phyloP scores from a whole-genome alignment of 1,139 yeast genomes.

The Debaryomycetaceae sp. region DNA sequence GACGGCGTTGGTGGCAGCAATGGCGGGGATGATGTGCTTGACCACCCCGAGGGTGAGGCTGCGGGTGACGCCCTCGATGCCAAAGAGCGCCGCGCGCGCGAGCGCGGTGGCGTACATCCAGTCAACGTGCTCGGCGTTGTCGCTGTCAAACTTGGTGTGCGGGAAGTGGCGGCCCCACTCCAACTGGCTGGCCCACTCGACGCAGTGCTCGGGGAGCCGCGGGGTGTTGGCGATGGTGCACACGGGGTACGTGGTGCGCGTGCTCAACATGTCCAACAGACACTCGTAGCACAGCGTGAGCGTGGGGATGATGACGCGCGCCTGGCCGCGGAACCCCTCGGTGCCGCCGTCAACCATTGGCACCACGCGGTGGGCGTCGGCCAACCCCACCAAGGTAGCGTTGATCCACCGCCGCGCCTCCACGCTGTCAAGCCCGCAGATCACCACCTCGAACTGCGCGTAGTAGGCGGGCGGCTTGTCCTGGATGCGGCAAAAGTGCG shows the following conservation, averaged over 20 bases:
- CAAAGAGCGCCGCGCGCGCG: conserved; percentile 57
- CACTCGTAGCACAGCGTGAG: conserved; percentile 91
- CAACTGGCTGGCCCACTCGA: conserved; percentile 82
- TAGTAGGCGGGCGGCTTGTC: conserved; percentile 66
- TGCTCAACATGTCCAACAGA: conserved; percentile 70
- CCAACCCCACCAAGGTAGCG: conserved; percentile 62
- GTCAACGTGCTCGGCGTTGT: conserved; percentile 61
- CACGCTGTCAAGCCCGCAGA: conserved; percentile 87
- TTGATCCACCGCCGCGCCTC: conserved; percentile 94
- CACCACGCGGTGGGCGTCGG: conserved; percentile 52
- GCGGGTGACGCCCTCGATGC: conserved; percentile 70
- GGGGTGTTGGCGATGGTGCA: conserved; percentile 96
- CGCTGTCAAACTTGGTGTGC: conserved; percentile 56
- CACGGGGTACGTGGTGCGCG: conserved; percentile 74
- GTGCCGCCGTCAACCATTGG: conserved; percentile 96
- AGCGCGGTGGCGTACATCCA: conserved; percentile 59
- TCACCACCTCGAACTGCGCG: conserved; percentile 62
- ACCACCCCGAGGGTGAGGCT: conserved; percentile 80
- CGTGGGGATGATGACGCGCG: conserved; percentile 82
- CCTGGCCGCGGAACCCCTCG: conserved; percentile 91
- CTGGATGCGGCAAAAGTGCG: conserved; percentile 67
- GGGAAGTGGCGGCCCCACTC: conserved; percentile 63
- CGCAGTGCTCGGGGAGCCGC: conserved; percentile 87
- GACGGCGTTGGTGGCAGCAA: conserved; percentile 90
- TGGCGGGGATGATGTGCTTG: conserved; percentile 89